These are phyloP conservation scores for Fusarium xylarioides DNA, from an alignment of 2,329 filamentous ascomycete species.

Conservation along the genomic window DNA sequence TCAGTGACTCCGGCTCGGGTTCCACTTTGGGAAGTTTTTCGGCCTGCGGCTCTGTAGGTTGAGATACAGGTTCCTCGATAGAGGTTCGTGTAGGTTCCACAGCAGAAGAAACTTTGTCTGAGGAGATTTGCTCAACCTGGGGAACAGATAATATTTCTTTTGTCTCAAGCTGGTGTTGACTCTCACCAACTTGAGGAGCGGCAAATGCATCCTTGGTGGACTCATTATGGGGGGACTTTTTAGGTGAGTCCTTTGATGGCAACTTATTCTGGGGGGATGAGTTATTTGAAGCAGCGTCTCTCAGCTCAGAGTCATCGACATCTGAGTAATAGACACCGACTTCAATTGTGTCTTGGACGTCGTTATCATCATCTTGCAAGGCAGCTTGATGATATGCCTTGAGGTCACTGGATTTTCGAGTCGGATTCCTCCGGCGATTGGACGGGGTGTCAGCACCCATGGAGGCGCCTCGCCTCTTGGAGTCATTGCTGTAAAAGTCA, in stretches of 20 bases:
- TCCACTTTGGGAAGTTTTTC: slow-evolving; percentile 34
- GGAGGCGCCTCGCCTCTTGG: slow-evolving; percentile 51
- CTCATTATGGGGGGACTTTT: slow-evolving; percentile 16
- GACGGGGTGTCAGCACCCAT: slow-evolving; percentile 49
- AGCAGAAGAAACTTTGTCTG: slow-evolving; percentile 14
- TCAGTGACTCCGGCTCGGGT: slow-evolving; percentile 17
- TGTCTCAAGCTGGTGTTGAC: background rate
- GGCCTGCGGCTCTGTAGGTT: slow-evolving; percentile 31
- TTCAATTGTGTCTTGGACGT: slow-evolving; percentile 67
- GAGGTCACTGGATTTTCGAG: slow-evolving; percentile 50
- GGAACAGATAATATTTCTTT: slow-evolving; percentile 3
- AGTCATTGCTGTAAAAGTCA: slow-evolving; percentile 41
- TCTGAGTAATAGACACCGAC: slow-evolving; percentile 57
- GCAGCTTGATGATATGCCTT: slow-evolving; percentile 45
- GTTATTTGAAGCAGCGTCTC: slow-evolving; percentile 39
- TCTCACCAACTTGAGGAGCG: slow-evolving; percentile 12
- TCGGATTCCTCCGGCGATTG: slow-evolving; percentile 52
- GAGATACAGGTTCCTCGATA: slow-evolving; percentile 21
- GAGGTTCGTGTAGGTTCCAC: slow-evolving; percentile 27
- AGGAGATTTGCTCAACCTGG: slow-evolving; percentile 1
- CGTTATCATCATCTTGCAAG: slow-evolving; percentile 53
- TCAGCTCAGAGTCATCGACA: slow-evolving; percentile 44
- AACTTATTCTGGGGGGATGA: slow-evolving; percentile 44
- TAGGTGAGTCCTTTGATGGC: slow-evolving; percentile 27
- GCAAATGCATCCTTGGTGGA: slow-evolving; percentile 21